Percentiles rank a stretch among this genome's conserved stretches.
Conservation (phyloP, 306 rosid species). For the Lotus japonicus region DNA sequence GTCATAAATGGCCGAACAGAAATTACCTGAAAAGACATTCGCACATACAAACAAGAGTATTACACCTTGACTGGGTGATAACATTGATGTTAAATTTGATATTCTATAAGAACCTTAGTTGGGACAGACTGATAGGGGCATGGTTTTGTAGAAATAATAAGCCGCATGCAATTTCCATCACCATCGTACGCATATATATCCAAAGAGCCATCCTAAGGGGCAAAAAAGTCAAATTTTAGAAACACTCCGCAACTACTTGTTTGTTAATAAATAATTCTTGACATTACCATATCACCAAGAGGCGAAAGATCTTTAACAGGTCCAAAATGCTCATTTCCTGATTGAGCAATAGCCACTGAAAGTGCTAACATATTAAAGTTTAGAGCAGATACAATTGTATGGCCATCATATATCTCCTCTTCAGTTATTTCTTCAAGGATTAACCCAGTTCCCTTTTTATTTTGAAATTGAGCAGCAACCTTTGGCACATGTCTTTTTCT, state of each 20-base stretch:
- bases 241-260: background rate
- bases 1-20: conserved; percentile 84
- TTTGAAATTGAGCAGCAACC: conserved; percentile 39
- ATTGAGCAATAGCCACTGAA: conserved; percentile 61
- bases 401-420: conserved; percentile 78
- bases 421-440: conserved; percentile 73
- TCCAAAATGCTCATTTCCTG: conserved; percentile 65
- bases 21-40: conserved; percentile 51
- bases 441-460: conserved; percentile 42
- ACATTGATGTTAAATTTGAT: conserved; percentile 9
- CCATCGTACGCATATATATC: conserved; percentile 74
- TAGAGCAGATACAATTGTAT: conserved; percentile 75
- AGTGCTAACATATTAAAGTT: conserved; percentile 77
- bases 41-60: background rate
- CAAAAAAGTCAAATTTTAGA: conserved; percentile 14
- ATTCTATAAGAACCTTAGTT: conserved; percentile 61
- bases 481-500: conserved; percentile 48
- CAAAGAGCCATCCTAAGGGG: conserved; percentile 73
- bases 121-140: conserved; percentile 76
- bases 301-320: conserved; percentile 76
- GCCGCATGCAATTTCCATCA: conserved; percentile 69
- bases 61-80: background rate
- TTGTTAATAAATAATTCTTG: background rate
- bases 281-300: conserved; percentile 80
- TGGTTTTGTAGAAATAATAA: conserved; percentile 82